Evolutionary conservation across 164 flowering plant species (phyloP), one percentile per base, ranked within the genome.

Genomic region (Annona cherimola): DNA sequence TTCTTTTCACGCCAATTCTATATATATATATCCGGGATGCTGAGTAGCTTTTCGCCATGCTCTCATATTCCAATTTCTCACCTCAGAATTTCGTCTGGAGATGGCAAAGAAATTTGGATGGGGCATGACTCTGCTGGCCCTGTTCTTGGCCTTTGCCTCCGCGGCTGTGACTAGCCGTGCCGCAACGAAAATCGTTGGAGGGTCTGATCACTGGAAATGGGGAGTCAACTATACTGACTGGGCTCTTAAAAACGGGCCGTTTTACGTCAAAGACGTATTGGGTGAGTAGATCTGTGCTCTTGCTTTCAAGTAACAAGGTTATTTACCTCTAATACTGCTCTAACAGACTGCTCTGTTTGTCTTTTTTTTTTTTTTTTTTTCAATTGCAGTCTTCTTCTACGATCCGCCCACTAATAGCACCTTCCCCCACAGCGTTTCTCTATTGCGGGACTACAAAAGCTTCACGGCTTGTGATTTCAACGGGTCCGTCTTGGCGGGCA

Each of bases 141-240:
- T 70, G 19, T 41, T 72, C 35, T 41, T 76, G n/a, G n/a, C 70
- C 9, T 35, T 42, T 55, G 69, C 68, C 19, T 69, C 81, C 45
- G 55, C 73, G n/a, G 11, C 74, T 19, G 63, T 57, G n/a, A 35
- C 42, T 3, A 41, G 66, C 42, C 0, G 42, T 44, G 81, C 80
- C 45, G 73, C 69, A 11, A 78, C 59, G 12, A 60, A 76, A 8
- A 63, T 75, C 0, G 85, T 86, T 4, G 89, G 89, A 62, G 87
- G 84, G 6, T 76, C 83, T 3, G 65, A 76, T n/a, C 45, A 73
- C 8, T 86, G 86, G 87, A 77, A 14, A 39, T 82, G 69, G 35
- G 87, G 87, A 66, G 77, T 79, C 62, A 79, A 86, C 67, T 86
- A 84, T 77, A 70, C 79, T 2, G 76, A 75, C 2, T 86, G 87